These are phyloP conservation scores for Apiospora kogelbergensis DNA, from an alignment of 2,329 filamentous ascomycete species.

Conservation along the genomic window DNA sequence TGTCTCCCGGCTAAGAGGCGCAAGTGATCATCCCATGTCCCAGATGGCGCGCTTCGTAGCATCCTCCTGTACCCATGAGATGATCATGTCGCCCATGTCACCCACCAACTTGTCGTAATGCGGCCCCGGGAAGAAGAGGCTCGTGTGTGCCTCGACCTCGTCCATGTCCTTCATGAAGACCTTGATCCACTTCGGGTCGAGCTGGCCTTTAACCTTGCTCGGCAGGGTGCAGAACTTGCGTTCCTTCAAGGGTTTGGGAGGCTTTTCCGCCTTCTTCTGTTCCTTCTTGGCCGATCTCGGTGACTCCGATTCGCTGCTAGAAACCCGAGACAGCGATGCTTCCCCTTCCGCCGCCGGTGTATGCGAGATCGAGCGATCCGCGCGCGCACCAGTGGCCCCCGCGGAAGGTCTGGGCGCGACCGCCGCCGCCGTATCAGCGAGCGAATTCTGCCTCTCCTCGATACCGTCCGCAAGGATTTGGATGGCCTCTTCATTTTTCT, in stretches of 20 bases:
- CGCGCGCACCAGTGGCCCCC: neutral
- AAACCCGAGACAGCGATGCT: neutral
- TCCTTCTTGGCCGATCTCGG: neutral
- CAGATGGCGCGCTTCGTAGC: conserved; percentile 42
- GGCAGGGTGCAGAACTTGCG: conserved; percentile 81
- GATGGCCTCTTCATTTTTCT: conserved; percentile 21
- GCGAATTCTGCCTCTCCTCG: conserved; percentile 29
- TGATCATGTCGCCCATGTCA: conserved; percentile 66
- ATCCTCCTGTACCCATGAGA: conserved; percentile 69
- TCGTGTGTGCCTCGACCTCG: conserved; percentile 82
- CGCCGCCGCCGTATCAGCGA: conserved; percentile 5
- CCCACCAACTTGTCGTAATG: conserved; percentile 78
- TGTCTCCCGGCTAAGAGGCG: neutral
- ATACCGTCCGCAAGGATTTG: conserved; percentile 18
- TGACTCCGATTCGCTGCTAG: neutral
- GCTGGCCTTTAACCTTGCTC: conserved; percentile 48
- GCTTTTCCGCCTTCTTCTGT: conserved; percentile 15
- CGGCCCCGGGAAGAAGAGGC: conserved; percentile 71
- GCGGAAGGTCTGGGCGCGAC: neutral
- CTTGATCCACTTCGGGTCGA: conserved; percentile 73
- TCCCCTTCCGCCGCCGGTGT: neutral
- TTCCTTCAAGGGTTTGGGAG: conserved; percentile 47
- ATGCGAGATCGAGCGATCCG: neutral
- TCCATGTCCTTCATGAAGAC: conserved; percentile 83
- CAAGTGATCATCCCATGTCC: conserved; percentile 22